A percentile compares a stretch with the other conserved stretches of the same genome.
Conservation (phyloP, 352 stramenopile species). For the Pythium folliculosum region DNA sequence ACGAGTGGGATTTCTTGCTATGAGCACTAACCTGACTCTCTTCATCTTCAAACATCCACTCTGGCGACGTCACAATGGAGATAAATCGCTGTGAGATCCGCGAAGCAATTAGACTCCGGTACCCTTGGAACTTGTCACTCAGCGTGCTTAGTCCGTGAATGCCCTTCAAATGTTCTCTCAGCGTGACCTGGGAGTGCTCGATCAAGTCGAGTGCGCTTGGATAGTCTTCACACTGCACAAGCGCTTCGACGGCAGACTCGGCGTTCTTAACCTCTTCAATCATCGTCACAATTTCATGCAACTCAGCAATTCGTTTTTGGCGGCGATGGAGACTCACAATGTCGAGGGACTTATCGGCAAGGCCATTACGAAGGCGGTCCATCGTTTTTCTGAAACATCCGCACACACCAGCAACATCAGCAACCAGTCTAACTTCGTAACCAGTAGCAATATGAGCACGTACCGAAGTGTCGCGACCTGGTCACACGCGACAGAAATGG, state of each 20-base stretch:
- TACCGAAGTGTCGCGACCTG: slow-evolving; percentile 80
- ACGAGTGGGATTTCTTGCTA: not conserved
- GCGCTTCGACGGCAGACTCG: slow-evolving; percentile 77
- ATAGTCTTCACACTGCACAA: slow-evolving; percentile 87
- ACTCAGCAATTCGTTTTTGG: slow-evolving; percentile 79
- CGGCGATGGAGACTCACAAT: slow-evolving; percentile 85
- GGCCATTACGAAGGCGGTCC: slow-evolving; percentile 74
- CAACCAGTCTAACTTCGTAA: too few species aligned
- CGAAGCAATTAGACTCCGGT: slow-evolving; percentile 64
- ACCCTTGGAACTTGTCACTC: slow-evolving; percentile 75
- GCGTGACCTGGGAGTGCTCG: slow-evolving; percentile 63
- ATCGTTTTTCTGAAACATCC: slow-evolving; percentile 60
- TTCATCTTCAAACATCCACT: slow-evolving; percentile 82
- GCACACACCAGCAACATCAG: not conserved
- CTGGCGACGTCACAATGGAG: slow-evolving; percentile 71
- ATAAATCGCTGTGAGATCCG: slow-evolving; percentile 86
- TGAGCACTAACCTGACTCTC: slow-evolving; percentile 14
- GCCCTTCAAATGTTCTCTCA: slow-evolving; percentile 72
- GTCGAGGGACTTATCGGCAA: slow-evolving; percentile 84
- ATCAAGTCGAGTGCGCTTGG: slow-evolving; percentile 78
- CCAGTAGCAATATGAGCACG: slow-evolving; percentile 12
- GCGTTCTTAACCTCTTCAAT: slow-evolving; percentile 86
- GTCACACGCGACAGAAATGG: slow-evolving; percentile 73
- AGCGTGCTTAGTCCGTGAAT: slow-evolving; percentile 78
- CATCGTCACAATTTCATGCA: slow-evolving; percentile 82